These are phyloP conservation scores for Xenoacremonium recifei DNA, from an alignment of 2,329 filamentous ascomycete genomes.

Conservation along the genomic window DNA sequence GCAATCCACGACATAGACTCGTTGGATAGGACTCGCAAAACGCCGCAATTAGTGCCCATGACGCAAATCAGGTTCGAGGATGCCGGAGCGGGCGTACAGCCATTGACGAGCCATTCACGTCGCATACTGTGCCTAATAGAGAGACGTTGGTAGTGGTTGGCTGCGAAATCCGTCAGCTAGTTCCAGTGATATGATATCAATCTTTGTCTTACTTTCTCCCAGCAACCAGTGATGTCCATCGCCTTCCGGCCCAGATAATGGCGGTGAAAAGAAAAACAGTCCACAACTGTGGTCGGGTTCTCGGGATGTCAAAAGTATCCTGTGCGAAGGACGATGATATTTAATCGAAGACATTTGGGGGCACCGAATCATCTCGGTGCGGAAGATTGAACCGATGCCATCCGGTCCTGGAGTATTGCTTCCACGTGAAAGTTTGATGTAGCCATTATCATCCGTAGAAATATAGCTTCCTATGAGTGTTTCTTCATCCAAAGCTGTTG, in stretches of 20 bases:
- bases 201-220: constrained; percentile 34
- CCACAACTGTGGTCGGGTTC: constrained; percentile 30
- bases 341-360: constrained; percentile 46
- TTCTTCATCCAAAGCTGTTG: constrained; percentile 33
- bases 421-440: constrained; percentile 24
- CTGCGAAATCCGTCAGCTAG: constrained; percentile 14
- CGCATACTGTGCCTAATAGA: constrained; percentile 24
- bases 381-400: constrained; percentile 19
- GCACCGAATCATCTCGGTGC: constrained; percentile 36
- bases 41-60: constrained; percentile 48
- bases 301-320: constrained; percentile 42
- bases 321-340: constrained; percentile 42
- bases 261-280: constrained; percentile 39
- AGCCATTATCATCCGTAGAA: constrained; percentile 40
- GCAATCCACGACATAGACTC: constrained; percentile 34
- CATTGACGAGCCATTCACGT: constrained; percentile 35
- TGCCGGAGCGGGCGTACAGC: constrained; percentile 41
- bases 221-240: constrained; percentile 37
- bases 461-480: constrained; percentile 41
- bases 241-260: constrained; percentile 25
- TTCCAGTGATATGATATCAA: not conserved
- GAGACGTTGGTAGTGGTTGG: constrained; percentile 31
- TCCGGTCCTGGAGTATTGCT: constrained; percentile 1
- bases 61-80: constrained; percentile 42
- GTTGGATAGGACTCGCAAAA: constrained; percentile 36